phyloP scores from a whole-genome alignment of 805 yeast species.

The Cyberlindnera amylophila region DNA sequence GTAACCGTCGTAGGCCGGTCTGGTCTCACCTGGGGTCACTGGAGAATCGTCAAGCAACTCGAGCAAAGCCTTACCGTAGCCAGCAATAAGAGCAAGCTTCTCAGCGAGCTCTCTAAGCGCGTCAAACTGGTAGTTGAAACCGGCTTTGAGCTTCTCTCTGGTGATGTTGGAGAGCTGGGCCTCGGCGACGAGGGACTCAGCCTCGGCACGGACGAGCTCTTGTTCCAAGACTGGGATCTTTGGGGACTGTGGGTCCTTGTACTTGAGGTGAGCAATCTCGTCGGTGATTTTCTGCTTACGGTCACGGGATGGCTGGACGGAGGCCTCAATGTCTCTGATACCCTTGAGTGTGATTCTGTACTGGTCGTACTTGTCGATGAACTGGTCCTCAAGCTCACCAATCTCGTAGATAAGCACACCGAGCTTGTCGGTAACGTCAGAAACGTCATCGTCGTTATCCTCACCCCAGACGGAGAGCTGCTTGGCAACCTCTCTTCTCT shows the following conservation, averaged over 20 bases:
- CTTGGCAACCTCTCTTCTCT: slow-evolving; percentile 94
- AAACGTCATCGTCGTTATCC: slow-evolving; percentile 94
- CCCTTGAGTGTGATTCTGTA: slow-evolving; percentile 94
- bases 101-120: slow-evolving; percentile 92
- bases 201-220: slow-evolving; percentile 98
- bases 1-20: slow-evolving; percentile 97
- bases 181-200: slow-evolving; percentile 97
- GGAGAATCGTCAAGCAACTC: slow-evolving; percentile 96
- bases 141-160: slow-evolving; percentile 96
- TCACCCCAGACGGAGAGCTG: slow-evolving; percentile 98
- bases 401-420: slow-evolving; percentile 94
- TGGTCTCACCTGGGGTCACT: slow-evolving; percentile 98
- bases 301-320: slow-evolving; percentile 98
- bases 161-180: slow-evolving; percentile 98
- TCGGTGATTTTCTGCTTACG: slow-evolving; percentile 97
- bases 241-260: slow-evolving; percentile 97
- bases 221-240: slow-evolving; percentile 94
- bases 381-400: slow-evolving; percentile 97
- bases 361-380: slow-evolving; percentile 97
- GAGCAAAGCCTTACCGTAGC: slow-evolving; percentile 95
- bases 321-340: slow-evolving; percentile 93
- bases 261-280: slow-evolving; percentile 95
- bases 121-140: slow-evolving; percentile 95
- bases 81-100: slow-evolving; percentile 95
- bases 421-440: slow-evolving; percentile 94